Base-by-base conservation (phyloP, 345 rosid genomes). In the Tarenaya hassleriana region DNA sequence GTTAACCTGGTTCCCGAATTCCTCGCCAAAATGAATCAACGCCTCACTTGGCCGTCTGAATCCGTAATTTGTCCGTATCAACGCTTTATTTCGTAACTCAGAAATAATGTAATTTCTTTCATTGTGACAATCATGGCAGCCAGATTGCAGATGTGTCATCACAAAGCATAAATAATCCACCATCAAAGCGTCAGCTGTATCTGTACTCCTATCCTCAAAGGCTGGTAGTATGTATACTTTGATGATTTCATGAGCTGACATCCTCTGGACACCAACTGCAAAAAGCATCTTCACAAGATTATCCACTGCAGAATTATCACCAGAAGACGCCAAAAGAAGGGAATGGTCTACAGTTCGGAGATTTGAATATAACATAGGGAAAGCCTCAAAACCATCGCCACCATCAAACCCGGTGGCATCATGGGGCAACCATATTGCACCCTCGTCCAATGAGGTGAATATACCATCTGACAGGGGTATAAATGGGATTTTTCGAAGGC, bases 211-310 rank as follows among this genome's bases (percentile, higher is more conserved):
- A 50, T 70, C 73, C 59, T 70, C 78, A 34, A 84, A 47, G 24
- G 83, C 77, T 41, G 88, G 95, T 76, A 91, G 64, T 71, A 91
- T 61, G 48, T 84, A 89, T 62, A 82, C 63, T 75, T 64, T 87
- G 40, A 80, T 58, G 61, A 91, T 84, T 61, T 87, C 98, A 80
- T 91, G 98, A 12, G 92, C 76, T 62, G 98, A 82, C 52, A 91
- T 71, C 67, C 71, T 77, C 56, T 81, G 94, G 41, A 82, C 78
- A 35, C 98, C 98, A 53, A 80, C 61, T 63, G 52, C 73, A 55
- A 60, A 77, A 57, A 91, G 89, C 81, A 87, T 78, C 64, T 71
- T 62, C 29, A 66, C 62, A 19, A 70, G 65, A 67, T 80, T 82
- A 47, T 79, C 79, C 12, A 33, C 72, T 20, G 43, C 40, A 46